Base-by-base conservation (phyloP, 371 early-diverging fungal genomes). In the Syncephalastrum sp. region DNA sequence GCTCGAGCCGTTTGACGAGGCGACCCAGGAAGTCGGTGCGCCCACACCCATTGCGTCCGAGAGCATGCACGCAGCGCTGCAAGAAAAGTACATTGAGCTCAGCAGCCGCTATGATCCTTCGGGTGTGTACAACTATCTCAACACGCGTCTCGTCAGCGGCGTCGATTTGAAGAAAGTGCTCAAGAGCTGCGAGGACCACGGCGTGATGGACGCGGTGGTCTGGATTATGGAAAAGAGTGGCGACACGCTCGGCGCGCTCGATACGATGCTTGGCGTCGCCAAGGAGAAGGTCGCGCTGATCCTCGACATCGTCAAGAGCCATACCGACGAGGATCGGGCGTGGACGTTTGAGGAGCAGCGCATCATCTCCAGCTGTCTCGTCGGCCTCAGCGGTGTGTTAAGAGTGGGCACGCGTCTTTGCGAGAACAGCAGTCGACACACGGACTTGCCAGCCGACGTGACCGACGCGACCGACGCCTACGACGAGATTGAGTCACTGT, bases 171-270 rank as follows among this genome's bases (percentile, higher is more conserved):
- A 86, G 6, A 72, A 60, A 3, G 81, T 90, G 4, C 68, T 85
- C 15, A 61, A 70, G 38, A 64, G 77, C 5, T 90, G 90, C 51
- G 82, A 83, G 54, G 44, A 76, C 14, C 60, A 83, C 17, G 81
- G 81, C 10, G 83, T 88, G 1, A 79, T 83, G 21, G 86, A 88
- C 61, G 89, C 90, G 0, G 87, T 85, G 8, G 86, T 90, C 6
- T 92, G 92, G 91, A 84, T 92, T 19, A 73, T 89, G 69, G 90
- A 91, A 59, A 73, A 82, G 50, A 84, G 74, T 43, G 91, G 90
- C 1, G 75, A 90, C 59, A 79, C 84, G 1, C 72, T 75, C 25
- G 88, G 85, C 1, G 91, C 92, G 0, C 61, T 92, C 21, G 73
- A 76, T 16, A 83, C 84, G 47, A 77, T 91, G 60, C 60, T 86